Evolutionary conservation across 495 filamentous ascomycete species (phyloP), one percentile per base, ranked within the genome.

Genomic region (Daldinia caldariorum): DNA sequence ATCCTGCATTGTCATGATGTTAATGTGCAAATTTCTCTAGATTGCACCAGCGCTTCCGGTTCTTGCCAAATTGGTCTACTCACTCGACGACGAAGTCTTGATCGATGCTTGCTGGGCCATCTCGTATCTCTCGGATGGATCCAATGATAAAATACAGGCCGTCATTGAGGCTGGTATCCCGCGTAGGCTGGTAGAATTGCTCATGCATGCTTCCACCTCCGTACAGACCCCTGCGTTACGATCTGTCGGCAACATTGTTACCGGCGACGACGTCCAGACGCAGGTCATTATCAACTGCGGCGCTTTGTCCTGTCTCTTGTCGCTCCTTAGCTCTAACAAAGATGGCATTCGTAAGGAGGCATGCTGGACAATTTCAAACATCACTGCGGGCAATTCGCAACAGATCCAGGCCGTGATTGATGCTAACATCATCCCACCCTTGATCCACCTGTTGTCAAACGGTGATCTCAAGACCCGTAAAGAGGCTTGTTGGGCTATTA

Each of bases 41-140:
- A 99, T 99, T 73, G 85, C 92, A 32, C 96, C 96, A 47, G 96
- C 96, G 39, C 89, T 99, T n/a, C 94, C 95, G 4, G 93, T 99
- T 47, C 90, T 99, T 63, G 87, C 95, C 67, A 98, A 98, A 86
- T 88, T 99, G 35, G 94, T 98, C 49, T 99, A 98, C 81, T 98
- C 96, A 59, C 86, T 99, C 14, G 96, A 99, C 74, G 96, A 99
- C 67, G 96, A 99, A 79, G 96, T 99, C 53, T 83, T 99, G 68
- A 99, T 99, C 72, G 96, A 99, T 80, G 95, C 96, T 51, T 99
- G 96, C 88, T 99, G 96, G 96, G 96, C 96, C 58, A 97, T 99
- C 78, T 98, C 96, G 4, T 99, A 99, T 74, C 87, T 99, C 43
- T 98, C 96, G n/a, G 96, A 99, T 79, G 96, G 96, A 18, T 89